These are phyloP conservation scores for Chrysanthemum seticuspe DNA, from an alignment of 129 eudicot genomes.

Conservation along the genomic window DNA sequence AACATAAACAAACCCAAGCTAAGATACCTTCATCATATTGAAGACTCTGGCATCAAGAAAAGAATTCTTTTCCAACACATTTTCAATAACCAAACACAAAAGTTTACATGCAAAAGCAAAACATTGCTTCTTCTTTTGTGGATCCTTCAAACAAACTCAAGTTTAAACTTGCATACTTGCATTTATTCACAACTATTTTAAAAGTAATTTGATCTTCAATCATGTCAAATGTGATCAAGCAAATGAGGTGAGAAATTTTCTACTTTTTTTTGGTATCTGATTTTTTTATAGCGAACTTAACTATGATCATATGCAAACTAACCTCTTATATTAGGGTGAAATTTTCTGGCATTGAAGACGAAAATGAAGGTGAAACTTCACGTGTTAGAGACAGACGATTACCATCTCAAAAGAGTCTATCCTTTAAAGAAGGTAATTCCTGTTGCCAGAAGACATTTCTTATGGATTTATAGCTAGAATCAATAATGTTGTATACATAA, in stretches of 20 bases:
- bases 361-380: conserved; percentile 38
- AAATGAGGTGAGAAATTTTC: conserved; percentile 55
- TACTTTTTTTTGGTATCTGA: background rate
- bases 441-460: background rate
- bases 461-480: no score
- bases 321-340: conserved; percentile 39
- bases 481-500: no score
- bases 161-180: conserved; percentile 2
- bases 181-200: background rate
- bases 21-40: conserved; percentile 21
- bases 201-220: conserved; percentile 7
- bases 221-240: conserved; percentile 69
- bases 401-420: conserved; percentile 48
- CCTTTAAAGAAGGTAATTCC: conserved; percentile 58
- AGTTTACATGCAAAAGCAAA: conserved; percentile 24
- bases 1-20: background rate
- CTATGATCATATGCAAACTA: background rate
- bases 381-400: conserved; percentile 37
- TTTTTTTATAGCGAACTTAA: background rate
- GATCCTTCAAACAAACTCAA: conserved; percentile 28
- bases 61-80: conserved; percentile 35
- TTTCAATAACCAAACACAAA: conserved; percentile 26
- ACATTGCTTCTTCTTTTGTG: conserved; percentile 23
- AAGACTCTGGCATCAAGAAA: conserved; percentile 31
- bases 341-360: conserved; percentile 46